A percentile compares a stretch with the other conserved stretches of the same genome.
Conservation (phyloP, 2,329 filamentous ascomycete species). For the Fusarium sp. region DNA sequence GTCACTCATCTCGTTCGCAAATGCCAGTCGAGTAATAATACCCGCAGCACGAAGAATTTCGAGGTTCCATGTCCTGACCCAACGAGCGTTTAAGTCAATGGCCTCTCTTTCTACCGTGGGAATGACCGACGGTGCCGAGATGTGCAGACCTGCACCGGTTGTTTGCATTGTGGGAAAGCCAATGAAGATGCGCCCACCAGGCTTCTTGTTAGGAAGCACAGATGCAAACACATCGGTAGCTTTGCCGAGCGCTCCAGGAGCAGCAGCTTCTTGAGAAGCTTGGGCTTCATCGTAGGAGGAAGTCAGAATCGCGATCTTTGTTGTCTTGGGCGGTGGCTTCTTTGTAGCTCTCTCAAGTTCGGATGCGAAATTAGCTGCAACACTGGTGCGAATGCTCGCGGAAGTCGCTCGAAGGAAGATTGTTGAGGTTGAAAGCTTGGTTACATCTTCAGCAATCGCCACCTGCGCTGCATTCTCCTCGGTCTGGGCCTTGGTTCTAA, state of each 20-base stretch:
- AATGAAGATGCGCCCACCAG: constrained; percentile 89
- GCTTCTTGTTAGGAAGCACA: constrained; percentile 86
- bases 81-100: constrained; percentile 94
- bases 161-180: constrained; percentile 98
- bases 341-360: constrained; percentile 97
- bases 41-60: constrained; percentile 93
- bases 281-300: constrained; percentile 87
- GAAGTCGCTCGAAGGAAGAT: constrained; percentile 92
- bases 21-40: constrained; percentile 89
- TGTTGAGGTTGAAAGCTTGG: constrained; percentile 75
- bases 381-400: constrained; percentile 81
- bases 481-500: constrained; percentile 66
- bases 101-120: constrained; percentile 97
- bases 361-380: constrained; percentile 76
- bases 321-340: constrained; percentile 91
- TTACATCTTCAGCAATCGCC: constrained; percentile 75
- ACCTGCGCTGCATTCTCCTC: constrained; percentile 73
- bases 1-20: constrained; percentile 85
- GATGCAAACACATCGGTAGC: constrained; percentile 86
- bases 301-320: constrained; percentile 87
- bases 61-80: constrained; percentile 94
- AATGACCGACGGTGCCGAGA: constrained; percentile 95
- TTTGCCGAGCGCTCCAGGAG: constrained; percentile 61
- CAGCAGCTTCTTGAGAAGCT: constrained; percentile 67
- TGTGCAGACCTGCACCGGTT: constrained; percentile 91